Percentiles rank a stretch among this genome's conserved stretches.
phyloP scores from a whole-genome alignment of 2,329 filamentous ascomycete genomes.

The Trichoderma simmonsii region DNA sequence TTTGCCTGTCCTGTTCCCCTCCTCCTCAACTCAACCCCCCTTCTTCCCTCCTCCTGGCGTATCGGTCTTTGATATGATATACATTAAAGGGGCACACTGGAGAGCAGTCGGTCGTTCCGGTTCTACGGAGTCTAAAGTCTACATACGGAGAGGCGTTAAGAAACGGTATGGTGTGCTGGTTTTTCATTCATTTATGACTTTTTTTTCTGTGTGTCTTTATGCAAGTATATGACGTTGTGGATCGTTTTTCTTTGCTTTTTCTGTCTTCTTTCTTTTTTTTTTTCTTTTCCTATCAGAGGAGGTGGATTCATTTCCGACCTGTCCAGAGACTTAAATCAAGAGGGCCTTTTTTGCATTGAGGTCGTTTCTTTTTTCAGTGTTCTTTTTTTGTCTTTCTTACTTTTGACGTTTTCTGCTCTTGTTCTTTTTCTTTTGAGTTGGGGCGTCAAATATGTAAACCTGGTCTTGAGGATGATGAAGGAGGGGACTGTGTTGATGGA shows the following conservation, averaged over 20 bases:
- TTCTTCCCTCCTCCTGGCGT: slow-evolving; percentile 8
- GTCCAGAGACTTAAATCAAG: background rate
- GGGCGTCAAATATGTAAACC: background rate
- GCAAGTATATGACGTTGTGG: slow-evolving; percentile 6
- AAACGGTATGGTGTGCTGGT: slow-evolving; percentile 12
- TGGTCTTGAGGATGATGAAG: background rate
- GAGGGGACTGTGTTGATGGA: background rate
- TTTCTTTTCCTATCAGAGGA: background rate
- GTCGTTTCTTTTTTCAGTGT: background rate
- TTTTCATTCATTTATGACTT: background rate
- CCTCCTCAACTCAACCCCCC: background rate
- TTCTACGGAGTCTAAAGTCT: slow-evolving; percentile 3
- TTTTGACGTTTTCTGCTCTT: background rate
- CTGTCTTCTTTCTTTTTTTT: background rate
- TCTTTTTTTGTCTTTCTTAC: background rate
- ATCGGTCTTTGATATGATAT: slow-evolving; percentile 18
- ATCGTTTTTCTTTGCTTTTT: background rate
- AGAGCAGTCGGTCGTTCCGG: slow-evolving; percentile 17
- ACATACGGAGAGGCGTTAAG: slow-evolving; percentile 16
- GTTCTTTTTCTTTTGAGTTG: background rate
- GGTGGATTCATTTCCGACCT: background rate
- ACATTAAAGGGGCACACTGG: slow-evolving; percentile 9
- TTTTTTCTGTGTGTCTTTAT: background rate
- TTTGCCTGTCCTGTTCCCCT: background rate
- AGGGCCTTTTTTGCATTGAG: background rate